These are phyloP conservation scores for Tremella yokohamensis DNA, from an alignment of 768 basidiomycete genomes.

Conservation along the genomic window DNA sequence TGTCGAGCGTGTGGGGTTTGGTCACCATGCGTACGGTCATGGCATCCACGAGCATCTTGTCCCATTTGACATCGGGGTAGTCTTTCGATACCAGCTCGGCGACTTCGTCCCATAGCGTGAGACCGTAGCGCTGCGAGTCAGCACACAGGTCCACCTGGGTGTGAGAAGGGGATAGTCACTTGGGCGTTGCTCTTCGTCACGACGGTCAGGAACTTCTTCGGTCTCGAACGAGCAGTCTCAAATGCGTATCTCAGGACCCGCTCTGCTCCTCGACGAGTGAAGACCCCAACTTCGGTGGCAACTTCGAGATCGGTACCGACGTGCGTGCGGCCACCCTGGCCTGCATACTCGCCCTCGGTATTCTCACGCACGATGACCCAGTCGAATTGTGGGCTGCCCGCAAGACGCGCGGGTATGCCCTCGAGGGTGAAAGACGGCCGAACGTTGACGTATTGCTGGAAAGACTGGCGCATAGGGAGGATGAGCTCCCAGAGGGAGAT, in stretches of 20 bases:
- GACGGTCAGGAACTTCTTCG: conserved; percentile 57
- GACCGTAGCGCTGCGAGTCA: conserved; percentile 46
- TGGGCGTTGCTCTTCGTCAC: conserved; percentile 59
- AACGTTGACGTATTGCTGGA: conserved; percentile 55
- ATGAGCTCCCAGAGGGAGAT: conserved; percentile 60
- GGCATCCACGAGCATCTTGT: conserved; percentile 55
- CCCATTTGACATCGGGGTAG: conserved; percentile 55
- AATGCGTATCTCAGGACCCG: conserved; percentile 60
- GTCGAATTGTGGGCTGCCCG: conserved; percentile 55
- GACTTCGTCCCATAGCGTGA: conserved; percentile 49
- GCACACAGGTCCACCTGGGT: too few species aligned
- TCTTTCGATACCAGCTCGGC: conserved; percentile 57
- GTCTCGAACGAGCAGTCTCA: conserved; percentile 57
- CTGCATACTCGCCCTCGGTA: conserved; percentile 61
- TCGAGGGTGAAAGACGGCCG: conserved; percentile 57
- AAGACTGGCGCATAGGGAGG: conserved; percentile 57
- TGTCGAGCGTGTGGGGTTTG: conserved; percentile 59
- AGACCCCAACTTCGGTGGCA: conserved; percentile 54
- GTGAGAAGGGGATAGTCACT: too few species aligned
- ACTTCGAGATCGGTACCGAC: conserved; percentile 43
- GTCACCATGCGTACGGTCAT: conserved; percentile 56
- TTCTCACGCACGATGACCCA: conserved; percentile 61
- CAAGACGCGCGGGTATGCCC: conserved; percentile 56
- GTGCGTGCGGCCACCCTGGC: conserved; percentile 52
- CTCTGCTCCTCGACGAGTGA: conserved; percentile 57